A percentile compares a stretch with the other conserved stretches of the same genome.
phyloP scores from a whole-genome alignment of 2,329 filamentous ascomycete genomes.

The Akanthomyces muscarius region DNA sequence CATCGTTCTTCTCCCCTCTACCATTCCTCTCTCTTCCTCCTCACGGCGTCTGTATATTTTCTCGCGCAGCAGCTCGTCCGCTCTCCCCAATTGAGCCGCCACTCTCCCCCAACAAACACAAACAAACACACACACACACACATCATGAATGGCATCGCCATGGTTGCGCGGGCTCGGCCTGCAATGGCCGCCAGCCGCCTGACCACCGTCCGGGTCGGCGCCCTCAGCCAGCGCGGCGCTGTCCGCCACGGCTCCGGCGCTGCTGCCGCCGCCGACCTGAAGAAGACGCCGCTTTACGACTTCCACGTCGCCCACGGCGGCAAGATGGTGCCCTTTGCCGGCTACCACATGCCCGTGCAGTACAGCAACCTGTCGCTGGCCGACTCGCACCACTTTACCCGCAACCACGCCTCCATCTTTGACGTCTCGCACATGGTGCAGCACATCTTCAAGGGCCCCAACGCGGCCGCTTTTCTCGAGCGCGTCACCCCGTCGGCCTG shows the following conservation, averaged over 20 bases:
- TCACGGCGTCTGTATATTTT: conserved; percentile 13
- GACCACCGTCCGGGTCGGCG: conserved; percentile 19
- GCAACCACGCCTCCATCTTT: conserved; percentile 83
- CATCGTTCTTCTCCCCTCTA: conserved; percentile 15
- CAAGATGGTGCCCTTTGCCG: conserved; percentile 96
- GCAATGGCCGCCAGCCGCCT: conserved; percentile 24
- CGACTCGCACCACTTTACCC: conserved; percentile 86
- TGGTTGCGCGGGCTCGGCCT: conserved; percentile 30
- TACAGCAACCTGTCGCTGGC: conserved; percentile 73
- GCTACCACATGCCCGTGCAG: conserved; percentile 88
- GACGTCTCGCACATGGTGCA: conserved; percentile 98
- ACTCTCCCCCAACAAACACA: background rate
- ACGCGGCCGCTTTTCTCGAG: conserved; percentile 77
- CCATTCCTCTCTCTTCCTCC: conserved; percentile 17
- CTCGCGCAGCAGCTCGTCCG: background rate
- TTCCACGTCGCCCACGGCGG: conserved; percentile 73
- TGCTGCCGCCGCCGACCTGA: conserved; percentile 34
- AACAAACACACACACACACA: background rate
- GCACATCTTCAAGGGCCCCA: conserved; percentile 77
- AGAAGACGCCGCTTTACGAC: conserved; percentile 72
- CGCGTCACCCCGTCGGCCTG: conserved; percentile 76
- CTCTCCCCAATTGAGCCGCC: conserved; percentile 22
- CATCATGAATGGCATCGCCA: conserved; percentile 31
- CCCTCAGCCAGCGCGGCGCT: conserved; percentile 17
- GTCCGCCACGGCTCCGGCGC: conserved; percentile 29